These are phyloP conservation scores for Solanum dulcamara DNA, from an alignment of 257 asterid genomes.

Conservation along the genomic window DNA sequence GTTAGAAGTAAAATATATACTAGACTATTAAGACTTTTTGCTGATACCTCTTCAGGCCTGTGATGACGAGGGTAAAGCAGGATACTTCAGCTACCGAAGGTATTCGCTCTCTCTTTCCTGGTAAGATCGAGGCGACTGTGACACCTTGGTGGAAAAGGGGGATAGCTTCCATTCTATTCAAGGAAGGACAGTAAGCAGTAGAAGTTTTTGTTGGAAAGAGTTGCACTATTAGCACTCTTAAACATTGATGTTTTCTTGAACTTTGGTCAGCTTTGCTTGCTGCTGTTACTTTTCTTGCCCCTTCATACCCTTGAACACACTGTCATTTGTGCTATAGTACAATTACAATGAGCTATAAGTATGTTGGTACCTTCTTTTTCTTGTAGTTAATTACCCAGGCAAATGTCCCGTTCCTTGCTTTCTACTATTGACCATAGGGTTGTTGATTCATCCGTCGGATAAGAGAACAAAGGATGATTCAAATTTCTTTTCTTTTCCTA, in stretches of 20 bases:
- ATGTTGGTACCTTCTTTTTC: not conserved
- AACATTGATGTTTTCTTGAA: not conserved
- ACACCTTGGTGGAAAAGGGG: constrained; percentile 94
- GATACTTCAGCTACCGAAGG: constrained; percentile 15
- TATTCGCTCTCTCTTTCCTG: constrained; percentile 33
- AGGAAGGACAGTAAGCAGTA: constrained; percentile 21
- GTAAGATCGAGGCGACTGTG: constrained; percentile 32
- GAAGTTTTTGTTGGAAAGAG: not conserved
- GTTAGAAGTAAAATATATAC: not conserved
- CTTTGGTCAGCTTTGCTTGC: not conserved
- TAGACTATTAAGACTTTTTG: not conserved
- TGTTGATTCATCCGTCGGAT: not conserved
- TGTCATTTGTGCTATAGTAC: not conserved
- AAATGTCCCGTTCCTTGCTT: not conserved
- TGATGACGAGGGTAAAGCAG: constrained; percentile 25
- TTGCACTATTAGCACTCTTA: not conserved
- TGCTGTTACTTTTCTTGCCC: not conserved
- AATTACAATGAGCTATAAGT: not conserved
- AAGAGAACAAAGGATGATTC: not conserved
- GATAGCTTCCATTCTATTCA: constrained; percentile 41
- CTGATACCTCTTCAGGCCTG: constrained; percentile 29
- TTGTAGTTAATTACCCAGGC: not conserved
- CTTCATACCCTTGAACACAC: not conserved
- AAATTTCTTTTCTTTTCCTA: not conserved
- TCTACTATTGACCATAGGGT: not conserved